A percentile compares a stretch with the other conserved stretches of the same genome.
Conservation (phyloP, 1,284 basidiomycete species). For the Athelia sp. region DNA sequence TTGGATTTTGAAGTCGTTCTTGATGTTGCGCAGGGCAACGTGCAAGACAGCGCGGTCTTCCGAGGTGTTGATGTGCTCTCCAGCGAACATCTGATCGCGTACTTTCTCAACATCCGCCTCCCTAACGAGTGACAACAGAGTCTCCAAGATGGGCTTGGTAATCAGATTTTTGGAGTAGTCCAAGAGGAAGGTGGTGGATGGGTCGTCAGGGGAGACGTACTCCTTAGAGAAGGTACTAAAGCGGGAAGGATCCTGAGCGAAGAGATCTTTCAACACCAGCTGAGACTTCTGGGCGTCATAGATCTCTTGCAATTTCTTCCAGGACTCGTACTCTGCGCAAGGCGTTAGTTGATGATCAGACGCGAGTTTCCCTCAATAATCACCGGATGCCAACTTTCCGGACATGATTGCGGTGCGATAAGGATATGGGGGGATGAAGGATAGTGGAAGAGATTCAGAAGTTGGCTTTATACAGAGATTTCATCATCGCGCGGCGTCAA, state of each 20-base stretch:
- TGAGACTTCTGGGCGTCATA: slow-evolving; percentile 73
- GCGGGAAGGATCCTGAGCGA: slow-evolving; percentile 81
- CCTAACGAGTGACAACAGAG: slow-evolving; percentile 76
- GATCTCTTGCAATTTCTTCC: slow-evolving; percentile 88
- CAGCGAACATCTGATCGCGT: slow-evolving; percentile 92
- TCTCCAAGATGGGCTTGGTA: slow-evolving; percentile 77
- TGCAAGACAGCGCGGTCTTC: slow-evolving; percentile 97
- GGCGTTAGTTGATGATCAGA: slow-evolving; percentile 1
- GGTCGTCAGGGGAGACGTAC: slow-evolving; percentile 65
- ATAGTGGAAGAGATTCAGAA: too few species aligned
- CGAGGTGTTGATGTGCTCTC: slow-evolving; percentile 97
- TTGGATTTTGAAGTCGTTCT: slow-evolving; percentile 62
- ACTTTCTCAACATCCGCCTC: slow-evolving; percentile 85
- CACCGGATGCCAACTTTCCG: slow-evolving; percentile 50
- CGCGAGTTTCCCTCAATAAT: not conserved
- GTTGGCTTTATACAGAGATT: too few species aligned
- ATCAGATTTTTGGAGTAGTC: slow-evolving; percentile 98
- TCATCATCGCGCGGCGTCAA: too few species aligned
- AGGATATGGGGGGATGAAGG: too few species aligned
- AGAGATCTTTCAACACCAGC: slow-evolving; percentile 88
- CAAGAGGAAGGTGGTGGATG: slow-evolving; percentile 79
- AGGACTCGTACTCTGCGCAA: slow-evolving; percentile 73
- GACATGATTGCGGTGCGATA: slow-evolving; percentile 31
- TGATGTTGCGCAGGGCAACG: slow-evolving; percentile 87
- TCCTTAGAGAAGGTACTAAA: slow-evolving; percentile 83